Evolutionary conservation across 2,329 filamentous ascomycete species (phyloP), one percentile per base, ranked within the genome.

Genomic region (Epichloe scottii): DNA sequence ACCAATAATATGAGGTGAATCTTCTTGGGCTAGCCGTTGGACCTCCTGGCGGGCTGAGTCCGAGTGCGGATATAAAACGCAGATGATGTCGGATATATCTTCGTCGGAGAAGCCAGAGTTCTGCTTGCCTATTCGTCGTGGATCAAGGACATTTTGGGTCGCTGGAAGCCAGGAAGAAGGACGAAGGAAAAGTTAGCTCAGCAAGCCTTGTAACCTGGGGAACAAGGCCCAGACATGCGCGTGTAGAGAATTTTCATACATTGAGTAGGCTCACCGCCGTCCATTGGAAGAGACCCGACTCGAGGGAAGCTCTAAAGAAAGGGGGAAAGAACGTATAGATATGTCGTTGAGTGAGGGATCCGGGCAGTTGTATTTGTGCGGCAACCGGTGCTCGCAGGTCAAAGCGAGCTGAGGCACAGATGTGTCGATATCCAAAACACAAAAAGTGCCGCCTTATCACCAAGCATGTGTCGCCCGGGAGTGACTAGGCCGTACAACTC

Each of bases 81-180:
- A 94, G 57, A 95, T 80, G 58, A 96, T 88, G 68, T 96, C 90
- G 55, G 87, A 80, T 47, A 93, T 79, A 64, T 95, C 90, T 57
- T 87, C 79, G 58, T 90, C 84, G 49, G 79, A 84, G 54, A 96
- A 82, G 51, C 87, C 88, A 40, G 88, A 93, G 63, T 88, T 87
- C 66, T 88, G 85, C 63, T 84, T 77, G 51, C 89, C 89, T 55
- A 87, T 66, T 50, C 89, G 82, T 55, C 89, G 81, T 40, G 89
- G 88, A 64, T 96, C 89, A 57, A 89, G 72, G 60, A 86, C 81
- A 63, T 56, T 55, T 51, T 59, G 57, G 37, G 57, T 59, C 45
- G 59, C 59, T 56, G 44, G 10, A 26, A 34, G n/a, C 8, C 21
- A 30, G 14, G 19, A 6, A 46, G 8, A 19, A n/a, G 30, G 34